Conservation (phyloP, 148 eudicot species). For the Chenopodium suecicum region DNA sequence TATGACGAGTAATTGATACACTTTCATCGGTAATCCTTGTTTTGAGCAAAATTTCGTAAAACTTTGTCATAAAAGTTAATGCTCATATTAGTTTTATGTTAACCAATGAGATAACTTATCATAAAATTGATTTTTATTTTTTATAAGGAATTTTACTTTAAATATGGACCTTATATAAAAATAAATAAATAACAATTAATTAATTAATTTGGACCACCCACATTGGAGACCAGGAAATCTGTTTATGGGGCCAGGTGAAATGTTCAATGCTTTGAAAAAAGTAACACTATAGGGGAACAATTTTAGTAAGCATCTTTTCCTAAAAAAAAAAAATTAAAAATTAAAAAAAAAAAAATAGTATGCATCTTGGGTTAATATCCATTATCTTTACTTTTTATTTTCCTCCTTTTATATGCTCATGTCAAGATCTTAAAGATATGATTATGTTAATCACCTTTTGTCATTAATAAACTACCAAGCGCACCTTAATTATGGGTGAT, state of each 20-base stretch:
- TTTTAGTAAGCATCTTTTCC: conserved; percentile 8
- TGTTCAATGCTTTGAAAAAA: conserved; percentile 3
- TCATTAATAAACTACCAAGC: not conserved
- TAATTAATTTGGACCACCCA: conserved; percentile 15
- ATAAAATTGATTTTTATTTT: too few species aligned
- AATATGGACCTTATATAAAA: conserved; percentile 8
- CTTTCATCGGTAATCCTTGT: too few species aligned
- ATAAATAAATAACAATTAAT: too few species aligned
- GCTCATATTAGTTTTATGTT: too few species aligned
- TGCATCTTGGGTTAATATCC: not conserved
- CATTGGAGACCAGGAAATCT: conserved; percentile 16
- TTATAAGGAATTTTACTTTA: not conserved
- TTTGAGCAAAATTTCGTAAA: too few species aligned
- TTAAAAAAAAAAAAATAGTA: not conserved
- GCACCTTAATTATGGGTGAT: not conserved
- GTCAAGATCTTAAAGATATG: conserved; percentile 20
- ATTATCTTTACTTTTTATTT: not conserved
- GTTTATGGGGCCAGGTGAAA: conserved; percentile 10
- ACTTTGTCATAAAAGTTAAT: too few species aligned
- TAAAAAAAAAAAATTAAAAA: too few species aligned
- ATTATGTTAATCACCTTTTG: not conserved
- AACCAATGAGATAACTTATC: not conserved
- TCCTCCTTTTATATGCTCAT: not conserved
- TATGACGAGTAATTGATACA: too few species aligned
- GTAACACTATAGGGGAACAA: not conserved